Conservation (phyloP, 1,284 basidiomycete genomes). For the Apiotrichum montevideense region DNA sequence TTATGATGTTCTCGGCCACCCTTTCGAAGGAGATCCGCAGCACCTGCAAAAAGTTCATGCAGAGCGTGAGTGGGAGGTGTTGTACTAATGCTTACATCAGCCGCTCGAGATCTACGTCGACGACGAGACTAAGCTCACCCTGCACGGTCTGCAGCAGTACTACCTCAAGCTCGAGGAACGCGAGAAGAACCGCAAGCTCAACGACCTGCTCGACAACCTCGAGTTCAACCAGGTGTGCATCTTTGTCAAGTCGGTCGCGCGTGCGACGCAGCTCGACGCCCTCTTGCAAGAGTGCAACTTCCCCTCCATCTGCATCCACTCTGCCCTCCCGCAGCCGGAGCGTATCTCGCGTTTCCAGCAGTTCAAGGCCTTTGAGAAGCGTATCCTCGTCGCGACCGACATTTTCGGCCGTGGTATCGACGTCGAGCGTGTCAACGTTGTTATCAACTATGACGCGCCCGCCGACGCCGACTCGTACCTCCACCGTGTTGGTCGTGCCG, state of each 20-base stretch:
- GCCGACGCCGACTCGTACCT: constrained; percentile 96
- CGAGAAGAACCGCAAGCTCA: constrained; percentile 95
- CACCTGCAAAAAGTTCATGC: constrained; percentile 99
- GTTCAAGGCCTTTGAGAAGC: constrained; percentile 99
- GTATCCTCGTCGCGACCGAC: constrained; percentile 94
- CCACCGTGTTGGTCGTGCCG: constrained; percentile 97
- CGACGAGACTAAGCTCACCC: constrained; percentile 96
- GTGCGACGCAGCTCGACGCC: constrained; percentile 95
- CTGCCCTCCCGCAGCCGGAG: constrained; percentile 88
- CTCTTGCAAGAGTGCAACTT: constrained; percentile 96
- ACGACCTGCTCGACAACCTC: constrained; percentile 89
- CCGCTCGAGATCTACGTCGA: constrained; percentile 99
- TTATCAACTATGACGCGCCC: constrained; percentile 92
- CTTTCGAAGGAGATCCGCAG: constrained; percentile 93
- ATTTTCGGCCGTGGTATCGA: constrained; percentile 97
- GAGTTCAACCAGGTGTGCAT: constrained; percentile 99
- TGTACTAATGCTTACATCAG: constrained; percentile 48
- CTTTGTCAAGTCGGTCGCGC: constrained; percentile 95
- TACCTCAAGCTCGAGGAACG: constrained; percentile 94
- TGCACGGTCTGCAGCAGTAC: constrained; percentile 98
- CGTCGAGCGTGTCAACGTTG: constrained; percentile 95
- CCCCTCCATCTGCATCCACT: constrained; percentile 96
- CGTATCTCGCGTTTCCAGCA: constrained; percentile 96
- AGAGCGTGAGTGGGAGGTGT: constrained; percentile 62
- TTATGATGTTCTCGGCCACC: constrained; percentile 99